These are phyloP conservation scores for Tetracentron sinense DNA, from an alignment of 164 flowering plant species.

Conservation along the genomic window DNA sequence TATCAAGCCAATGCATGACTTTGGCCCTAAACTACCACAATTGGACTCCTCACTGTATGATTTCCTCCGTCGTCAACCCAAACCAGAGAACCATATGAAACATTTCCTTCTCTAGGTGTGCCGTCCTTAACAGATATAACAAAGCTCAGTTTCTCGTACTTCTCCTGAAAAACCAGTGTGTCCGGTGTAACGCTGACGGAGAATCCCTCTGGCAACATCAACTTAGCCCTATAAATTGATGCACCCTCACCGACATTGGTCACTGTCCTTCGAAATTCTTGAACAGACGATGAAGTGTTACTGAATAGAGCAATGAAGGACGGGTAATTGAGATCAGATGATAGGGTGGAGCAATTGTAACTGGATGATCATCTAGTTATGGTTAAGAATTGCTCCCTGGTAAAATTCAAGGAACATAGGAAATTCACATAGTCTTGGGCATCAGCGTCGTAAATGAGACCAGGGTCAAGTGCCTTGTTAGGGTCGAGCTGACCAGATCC, in stretches of 20 bases:
- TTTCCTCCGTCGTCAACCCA: slow-evolving; percentile 47
- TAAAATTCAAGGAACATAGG: slow-evolving; percentile 53
- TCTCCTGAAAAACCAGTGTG: slow-evolving; percentile 30
- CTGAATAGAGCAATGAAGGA: slow-evolving; percentile 42
- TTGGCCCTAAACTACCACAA: slow-evolving; percentile 22
- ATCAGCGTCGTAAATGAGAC: slow-evolving; percentile 47
- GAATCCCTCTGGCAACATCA: slow-evolving; percentile 18
- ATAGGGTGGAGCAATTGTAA: slow-evolving; percentile 29
- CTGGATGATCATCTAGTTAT: slow-evolving; percentile 37
- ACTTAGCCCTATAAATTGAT: slow-evolving; percentile 29
- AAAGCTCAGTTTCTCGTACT: slow-evolving; percentile 35
- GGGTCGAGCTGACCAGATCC: slow-evolving; percentile 72
- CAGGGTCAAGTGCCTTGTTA: slow-evolving; percentile 67
- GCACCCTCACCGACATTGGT: slow-evolving; percentile 45
- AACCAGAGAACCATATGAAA: slow-evolving; percentile 26
- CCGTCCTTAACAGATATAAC: slow-evolving; percentile 10
- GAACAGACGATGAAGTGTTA: not conserved
- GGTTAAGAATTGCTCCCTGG: slow-evolving; percentile 32
- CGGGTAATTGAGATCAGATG: slow-evolving; percentile 66
- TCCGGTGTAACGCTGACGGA: slow-evolving; percentile 24
- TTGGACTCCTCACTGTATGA: slow-evolving; percentile 48
- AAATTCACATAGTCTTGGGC: slow-evolving; percentile 45
- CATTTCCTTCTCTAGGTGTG: not conserved
- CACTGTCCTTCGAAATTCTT: slow-evolving; percentile 36
- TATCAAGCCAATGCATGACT: no score